Evolutionary conservation across 176 grass and related monocot species (phyloP), one percentile per base, ranked within the genome.

Genomic region (Neostapfia colusana): DNA sequence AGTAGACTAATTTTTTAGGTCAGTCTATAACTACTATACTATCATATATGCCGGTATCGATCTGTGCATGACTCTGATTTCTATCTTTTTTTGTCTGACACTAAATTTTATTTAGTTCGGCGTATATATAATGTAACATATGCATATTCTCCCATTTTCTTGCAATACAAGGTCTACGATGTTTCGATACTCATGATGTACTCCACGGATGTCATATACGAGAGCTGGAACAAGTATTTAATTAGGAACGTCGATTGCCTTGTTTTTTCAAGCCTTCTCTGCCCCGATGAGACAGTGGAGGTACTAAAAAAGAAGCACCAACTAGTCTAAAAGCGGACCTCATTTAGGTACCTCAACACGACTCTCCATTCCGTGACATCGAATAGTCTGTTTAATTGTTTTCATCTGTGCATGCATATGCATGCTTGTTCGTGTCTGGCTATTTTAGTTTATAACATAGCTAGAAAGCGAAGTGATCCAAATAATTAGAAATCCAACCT

Each of bases 1-100:
- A 21, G 56, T 54, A 81, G 3, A 3, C 31, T 31, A 31, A 31
- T 25, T 62, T 86, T 59, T 56, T 77, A 82, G 66, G 26, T 10
- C 13, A 13, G 38, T 65, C 46, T 77, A 26, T 51, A 23, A 25
- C 60, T 48, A 31, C 23, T 24, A n/a, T 31, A 53, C 50, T 88
- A 59, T 54, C 75, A 21, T n/a, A n/a, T n/a, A n/a, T 25, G 35
- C 1, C 13, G 70, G 43, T 45, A 62, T 63, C 41, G 43, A 64
- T 56, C 41, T 73, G 54, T 68, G 20, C 68, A 34, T 31, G 6
- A 35, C 73, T 10, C 61, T 74, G 12, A 8, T 73, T 54, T 54
- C 20, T 21, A 49, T 8, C 1, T 56, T 65, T 67, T 12, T 75
- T 12, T 67, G 1, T 15, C 41, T 61, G 74, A 83, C 74, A 68